Base-by-base conservation (phyloP, 73 alveolate genomes). In the Stentor coeruleus region DNA sequence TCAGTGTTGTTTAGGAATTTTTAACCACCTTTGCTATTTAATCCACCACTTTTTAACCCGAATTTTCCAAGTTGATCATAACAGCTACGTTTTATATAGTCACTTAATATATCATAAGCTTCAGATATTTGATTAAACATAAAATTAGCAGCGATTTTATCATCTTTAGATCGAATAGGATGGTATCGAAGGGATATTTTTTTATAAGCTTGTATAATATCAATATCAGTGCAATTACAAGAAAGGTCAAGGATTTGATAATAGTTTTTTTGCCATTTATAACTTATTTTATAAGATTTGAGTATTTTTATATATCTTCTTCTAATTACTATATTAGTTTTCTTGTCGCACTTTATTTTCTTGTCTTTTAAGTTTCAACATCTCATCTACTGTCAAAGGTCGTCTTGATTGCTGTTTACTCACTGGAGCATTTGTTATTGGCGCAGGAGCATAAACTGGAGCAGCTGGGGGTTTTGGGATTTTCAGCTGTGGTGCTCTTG, bases 21-120 rank as follows among this genome's bases (percentile, higher is more conserved):
- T 84, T 96, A 96, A 38, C 87, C 91, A 74, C 74, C 33, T 36
- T 82, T 57, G 55, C 85, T 81, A 79, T 82, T 94, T 39, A 93
- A 85, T 58, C 93, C 88, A 74, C 99, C 99, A 74, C 95, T 95
- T 76, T 96, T 91, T 39, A 96, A 83, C 28, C 95, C 95, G 59
- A 88, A 96, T 58, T 95, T 95, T 36, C 99, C 99, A 86, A 89
- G 93, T 77, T 89, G 91, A 81, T 96, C 99, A 84, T 85, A 96
- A 72, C 90, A 87, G 36, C 95, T 85, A 74, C 94, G 89, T 81
- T 85, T 87, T 79, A 66, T 88, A 84, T 91, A 82, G 76, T 94
- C 95, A 39, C 94, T 84, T 26, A 96, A 87, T 49, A 96, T 98
- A 86, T 96, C 99, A 87, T 95, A 96, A 0, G 99, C 97, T 85